These are phyloP conservation scores for Aspergillus carlsbadensis DNA, from an alignment of 495 filamentous ascomycete genomes.

Conservation along the genomic window DNA sequence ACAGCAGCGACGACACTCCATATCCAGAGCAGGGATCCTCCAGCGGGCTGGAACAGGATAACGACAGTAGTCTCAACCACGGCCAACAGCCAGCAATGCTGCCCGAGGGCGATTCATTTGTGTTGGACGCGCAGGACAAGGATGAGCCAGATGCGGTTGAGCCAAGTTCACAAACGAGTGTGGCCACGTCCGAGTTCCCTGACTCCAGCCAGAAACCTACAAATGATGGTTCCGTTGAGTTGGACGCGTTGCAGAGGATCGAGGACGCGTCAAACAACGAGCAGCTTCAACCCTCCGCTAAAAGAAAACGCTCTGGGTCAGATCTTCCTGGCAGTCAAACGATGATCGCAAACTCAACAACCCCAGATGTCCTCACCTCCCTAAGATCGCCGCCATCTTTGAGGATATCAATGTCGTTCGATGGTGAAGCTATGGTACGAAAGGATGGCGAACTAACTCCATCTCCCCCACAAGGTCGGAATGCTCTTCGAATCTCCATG, in stretches of 20 bases:
- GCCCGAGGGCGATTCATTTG: conserved; percentile 35
- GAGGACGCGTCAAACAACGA: conserved; percentile 20
- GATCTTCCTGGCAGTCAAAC: conserved; percentile 25
- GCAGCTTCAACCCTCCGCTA: conserved; percentile 22
- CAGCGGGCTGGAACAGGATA: conserved; percentile 32
- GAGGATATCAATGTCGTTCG: conserved; percentile 69
- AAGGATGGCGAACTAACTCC: conserved; percentile 60
- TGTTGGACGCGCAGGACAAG: conserved; percentile 31
- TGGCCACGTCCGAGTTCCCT: conserved; percentile 32
- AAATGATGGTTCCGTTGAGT: conserved; percentile 19
- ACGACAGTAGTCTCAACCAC: conserved; percentile 22
- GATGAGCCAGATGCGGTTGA: conserved; percentile 25
- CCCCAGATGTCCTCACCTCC: conserved; percentile 19
- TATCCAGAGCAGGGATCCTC: conserved; percentile 33
- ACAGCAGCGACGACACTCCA: conserved; percentile 45
- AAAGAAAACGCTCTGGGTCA: conserved; percentile 40
- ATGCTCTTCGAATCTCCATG: conserved; percentile 45
- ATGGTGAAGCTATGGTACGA: conserved; percentile 80
- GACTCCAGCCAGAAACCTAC: conserved; percentile 29
- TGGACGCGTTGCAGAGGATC: conserved; percentile 19
- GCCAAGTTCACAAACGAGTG: conserved; percentile 38
- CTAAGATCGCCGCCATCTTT: conserved; percentile 46
- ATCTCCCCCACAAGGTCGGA: conserved; percentile 65
- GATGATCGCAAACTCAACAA: conserved; percentile 14
- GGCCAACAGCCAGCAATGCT: conserved; percentile 19